Conservation (phyloP, 108 stramenopile genomes). For the Nannochloropsis salina region DNA sequence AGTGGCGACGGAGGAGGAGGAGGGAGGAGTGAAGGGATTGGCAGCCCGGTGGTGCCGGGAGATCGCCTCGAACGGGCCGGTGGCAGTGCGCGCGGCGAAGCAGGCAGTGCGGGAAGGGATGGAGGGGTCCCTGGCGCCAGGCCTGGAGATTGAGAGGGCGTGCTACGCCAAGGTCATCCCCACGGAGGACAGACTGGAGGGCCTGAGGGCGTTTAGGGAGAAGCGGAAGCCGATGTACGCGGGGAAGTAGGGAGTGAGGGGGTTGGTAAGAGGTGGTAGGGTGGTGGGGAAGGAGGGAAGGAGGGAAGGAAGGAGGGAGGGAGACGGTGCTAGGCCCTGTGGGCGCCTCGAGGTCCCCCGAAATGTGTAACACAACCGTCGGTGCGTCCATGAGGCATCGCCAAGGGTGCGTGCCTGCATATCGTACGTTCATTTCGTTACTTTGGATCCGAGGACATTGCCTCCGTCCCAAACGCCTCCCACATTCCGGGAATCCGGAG, state of each 20-base stretch:
- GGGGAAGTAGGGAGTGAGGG: constrained; percentile 50
- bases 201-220: constrained; percentile 65
- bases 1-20: constrained; percentile 42
- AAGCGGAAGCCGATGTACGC: constrained; percentile 61
- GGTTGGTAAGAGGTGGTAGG: neutral
- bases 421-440: no score
- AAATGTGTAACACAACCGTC: no score
- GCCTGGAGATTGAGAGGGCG: constrained; percentile 61
- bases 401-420: no score
- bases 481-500: no score
- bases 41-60: constrained; percentile 57
- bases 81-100: constrained; percentile 69
- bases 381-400: no score
- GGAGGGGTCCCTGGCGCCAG: constrained; percentile 50
- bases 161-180: constrained; percentile 59
- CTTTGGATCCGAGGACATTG: no score
- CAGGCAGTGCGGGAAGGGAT: constrained; percentile 63
- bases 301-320: no score
- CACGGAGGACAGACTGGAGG: constrained; percentile 69
- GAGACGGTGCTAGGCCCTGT: no score
- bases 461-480: no score
- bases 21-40: constrained; percentile 28
- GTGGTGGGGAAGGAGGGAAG: no score
- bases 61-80: constrained; percentile 65
- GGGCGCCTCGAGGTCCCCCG: no score